Conservation (phyloP, 108 stramenopile species). For the Bacterosira constricta region DNA sequence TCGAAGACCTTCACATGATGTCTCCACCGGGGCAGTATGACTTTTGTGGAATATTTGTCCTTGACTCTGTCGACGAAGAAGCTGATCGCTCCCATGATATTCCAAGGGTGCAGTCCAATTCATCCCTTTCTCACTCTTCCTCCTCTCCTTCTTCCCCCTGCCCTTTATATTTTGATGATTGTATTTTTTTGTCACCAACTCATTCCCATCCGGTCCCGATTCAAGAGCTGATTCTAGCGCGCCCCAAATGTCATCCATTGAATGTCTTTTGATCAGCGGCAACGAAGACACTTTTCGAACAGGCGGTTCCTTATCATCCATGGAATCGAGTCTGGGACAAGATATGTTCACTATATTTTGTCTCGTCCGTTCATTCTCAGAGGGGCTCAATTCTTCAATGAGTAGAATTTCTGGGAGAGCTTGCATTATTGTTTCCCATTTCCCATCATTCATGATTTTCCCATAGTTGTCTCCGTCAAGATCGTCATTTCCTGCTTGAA, state of each 20-base stretch:
- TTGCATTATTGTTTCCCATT: not conserved
- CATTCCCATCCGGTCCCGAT: constrained; percentile 44
- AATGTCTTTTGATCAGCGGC: constrained; percentile 13
- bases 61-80: not conserved
- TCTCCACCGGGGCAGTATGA: not conserved
- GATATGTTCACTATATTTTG: not conserved
- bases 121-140: not conserved
- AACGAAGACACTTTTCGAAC: not conserved
- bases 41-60: constrained; percentile 6
- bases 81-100: not conserved
- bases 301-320: not conserved
- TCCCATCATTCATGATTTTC: constrained; percentile 2
- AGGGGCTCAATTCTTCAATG: not conserved
- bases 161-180: not conserved
- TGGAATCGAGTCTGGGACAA: not conserved
- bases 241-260: constrained; percentile 31
- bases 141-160: not conserved
- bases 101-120: not conserved
- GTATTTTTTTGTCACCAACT: not conserved
- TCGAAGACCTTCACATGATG: not conserved
- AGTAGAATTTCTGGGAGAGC: constrained; percentile 10
- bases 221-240: constrained; percentile 21
- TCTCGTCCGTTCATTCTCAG: too few relatives aligned
- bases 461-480: not conserved
- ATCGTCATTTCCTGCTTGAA: not conserved